A percentile compares a stretch with the other conserved stretches of the same genome.
These are phyloP conservation scores for Beta lomatogona DNA, from an alignment of 179 eudicot genomes.

Conservation along the genomic window DNA sequence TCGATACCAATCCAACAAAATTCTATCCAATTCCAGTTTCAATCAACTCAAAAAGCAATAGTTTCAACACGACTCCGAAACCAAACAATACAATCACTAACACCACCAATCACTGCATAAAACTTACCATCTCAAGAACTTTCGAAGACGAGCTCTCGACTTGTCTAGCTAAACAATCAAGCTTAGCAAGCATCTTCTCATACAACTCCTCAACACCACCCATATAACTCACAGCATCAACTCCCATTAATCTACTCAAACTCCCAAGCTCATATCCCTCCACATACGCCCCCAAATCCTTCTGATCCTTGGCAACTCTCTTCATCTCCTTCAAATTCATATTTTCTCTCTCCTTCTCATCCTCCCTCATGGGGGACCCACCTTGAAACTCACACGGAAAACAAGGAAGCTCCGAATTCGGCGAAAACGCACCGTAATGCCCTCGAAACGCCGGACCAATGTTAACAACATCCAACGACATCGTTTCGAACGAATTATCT, in stretches of 20 bases:
- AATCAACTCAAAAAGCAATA: too few relatives aligned
- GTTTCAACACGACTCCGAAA: too few relatives aligned
- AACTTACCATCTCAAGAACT: conserved; percentile 69
- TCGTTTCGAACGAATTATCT: conserved; percentile 38
- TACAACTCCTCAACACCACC: conserved; percentile 68
- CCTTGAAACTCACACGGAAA: conserved; percentile 36
- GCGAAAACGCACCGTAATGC: conserved; percentile 57
- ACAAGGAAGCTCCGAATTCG: conserved; percentile 52
- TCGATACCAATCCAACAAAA: background rate
- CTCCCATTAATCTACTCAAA: conserved; percentile 56
- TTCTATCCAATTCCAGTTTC: too few relatives aligned
- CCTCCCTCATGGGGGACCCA: conserved; percentile 51
- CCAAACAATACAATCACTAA: too few relatives aligned
- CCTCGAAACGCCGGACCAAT: conserved; percentile 75
- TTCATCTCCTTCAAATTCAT: conserved; percentile 37
- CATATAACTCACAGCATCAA: conserved; percentile 45
- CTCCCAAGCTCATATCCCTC: conserved; percentile 50
- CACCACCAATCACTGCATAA: background rate
- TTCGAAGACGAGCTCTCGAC: conserved; percentile 61
- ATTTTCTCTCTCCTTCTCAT: conserved; percentile 26
- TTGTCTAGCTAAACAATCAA: conserved; percentile 44
- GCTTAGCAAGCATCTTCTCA: conserved; percentile 68
- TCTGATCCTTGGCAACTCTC: conserved; percentile 38
- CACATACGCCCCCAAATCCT: conserved; percentile 41
- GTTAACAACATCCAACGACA: conserved; percentile 53